A percentile compares a stretch with the other conserved stretches of the same genome.
These are phyloP conservation scores for Colletotrichum aenigma DNA, from an alignment of 2,329 filamentous ascomycete genomes.

Conservation along the genomic window DNA sequence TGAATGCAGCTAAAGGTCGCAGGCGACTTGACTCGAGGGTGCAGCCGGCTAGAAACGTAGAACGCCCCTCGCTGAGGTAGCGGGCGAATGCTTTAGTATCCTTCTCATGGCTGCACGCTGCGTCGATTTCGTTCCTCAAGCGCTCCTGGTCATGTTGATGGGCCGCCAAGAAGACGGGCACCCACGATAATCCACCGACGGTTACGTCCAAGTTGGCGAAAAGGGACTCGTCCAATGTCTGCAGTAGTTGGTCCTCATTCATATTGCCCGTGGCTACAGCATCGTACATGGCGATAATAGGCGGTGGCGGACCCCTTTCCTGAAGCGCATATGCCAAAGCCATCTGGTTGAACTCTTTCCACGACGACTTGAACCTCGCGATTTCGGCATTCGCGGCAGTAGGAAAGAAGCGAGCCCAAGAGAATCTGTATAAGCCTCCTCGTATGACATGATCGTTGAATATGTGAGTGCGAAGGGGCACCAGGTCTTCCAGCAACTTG, in stretches of 20 bases:
- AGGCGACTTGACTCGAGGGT: conserved; percentile 44
- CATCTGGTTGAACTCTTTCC: background rate
- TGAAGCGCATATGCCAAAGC: background rate
- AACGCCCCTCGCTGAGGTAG: conserved; percentile 27
- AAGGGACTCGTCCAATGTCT: conserved; percentile 50
- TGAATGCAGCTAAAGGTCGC: conserved; percentile 33
- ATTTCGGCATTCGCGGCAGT: background rate
- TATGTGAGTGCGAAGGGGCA: background rate
- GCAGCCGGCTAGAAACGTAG: conserved; percentile 34
- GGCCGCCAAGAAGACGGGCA: conserved; percentile 43
- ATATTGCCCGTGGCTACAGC: background rate
- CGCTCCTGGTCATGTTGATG: conserved; percentile 33
- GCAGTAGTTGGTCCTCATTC: conserved; percentile 30
- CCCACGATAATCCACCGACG: conserved; percentile 45
- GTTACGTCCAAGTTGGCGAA: conserved; percentile 54
- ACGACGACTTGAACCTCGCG: background rate
- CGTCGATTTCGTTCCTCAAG: conserved; percentile 29
- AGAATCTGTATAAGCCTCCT: background rate
- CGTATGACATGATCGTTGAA: background rate
- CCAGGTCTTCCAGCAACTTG: background rate
- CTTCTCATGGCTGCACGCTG: background rate
- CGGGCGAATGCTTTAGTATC: background rate
- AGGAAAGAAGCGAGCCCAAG: background rate
- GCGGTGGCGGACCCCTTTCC: background rate
- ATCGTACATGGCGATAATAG: background rate